Evolutionary conservation across 345 rosid species (phyloP), one percentile per base, ranked within the genome.

Genomic region (Aethionema arabicum): DNA sequence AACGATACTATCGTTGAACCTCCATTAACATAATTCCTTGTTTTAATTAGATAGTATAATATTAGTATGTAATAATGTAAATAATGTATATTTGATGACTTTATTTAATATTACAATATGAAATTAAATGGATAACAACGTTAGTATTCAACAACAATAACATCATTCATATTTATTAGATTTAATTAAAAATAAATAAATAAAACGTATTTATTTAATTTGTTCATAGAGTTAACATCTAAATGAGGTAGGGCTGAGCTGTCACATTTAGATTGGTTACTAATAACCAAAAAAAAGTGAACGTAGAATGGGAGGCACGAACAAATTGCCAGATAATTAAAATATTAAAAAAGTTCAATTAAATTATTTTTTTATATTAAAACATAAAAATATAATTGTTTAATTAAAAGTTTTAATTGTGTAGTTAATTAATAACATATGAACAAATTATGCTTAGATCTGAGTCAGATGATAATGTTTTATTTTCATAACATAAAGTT

Each of bases 291-390:
- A 68, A 66, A 77, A 44, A 39, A 47, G 64, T 35, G 69, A 70
- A 56, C 64, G 69, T 63, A 62, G 61, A 76, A 77, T 85, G 84
- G 83, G 40, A 56, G 66, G 80, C 85, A 79, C 80, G 75, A 80
- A 79, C 65, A 59, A 67, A 67, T 73, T 52, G 39, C 65, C 62
- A 48, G 77, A 65, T 67, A 63, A 55, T 55, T n/a, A 56, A 65
- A 72, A 58, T 40, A 40, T 8, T 4, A 12, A 45, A 37, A 52
- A 65, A 65, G 50, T 57, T 52, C 54, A 72, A 57, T 59, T 52
- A 59, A 37, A 8, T 29, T 69, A 53, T 56, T 67, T 56, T 32
- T 48, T 6, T 32, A 50, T 36, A 47, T 10, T 41, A 57, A 49
- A 33, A 44, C 10, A 45, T 4, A 14, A 70, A 56, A 21, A 48